Conservation (phyloP, 1,284 basidiomycete genomes). For the Neolentinus lepideus region DNA sequence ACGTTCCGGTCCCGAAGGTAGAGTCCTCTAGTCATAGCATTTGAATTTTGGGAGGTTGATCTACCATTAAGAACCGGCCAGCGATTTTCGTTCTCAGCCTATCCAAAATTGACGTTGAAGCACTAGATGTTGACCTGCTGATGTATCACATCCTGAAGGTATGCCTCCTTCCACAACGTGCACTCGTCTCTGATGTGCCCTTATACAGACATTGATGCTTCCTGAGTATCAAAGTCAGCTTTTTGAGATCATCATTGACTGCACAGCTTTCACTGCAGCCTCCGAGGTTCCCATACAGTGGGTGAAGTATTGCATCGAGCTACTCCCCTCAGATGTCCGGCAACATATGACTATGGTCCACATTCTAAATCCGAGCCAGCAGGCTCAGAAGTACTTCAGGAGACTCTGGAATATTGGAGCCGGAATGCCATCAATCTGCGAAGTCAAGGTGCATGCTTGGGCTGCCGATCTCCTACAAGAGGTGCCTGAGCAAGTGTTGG, state of each 20-base stretch:
- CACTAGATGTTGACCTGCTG: constrained; percentile 80
- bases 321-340: constrained; percentile 67
- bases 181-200: constrained; percentile 1
- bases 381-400: constrained; percentile 68
- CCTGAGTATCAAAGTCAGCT: constrained; percentile 37
- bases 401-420: constrained; percentile 69
- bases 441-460: constrained; percentile 52
- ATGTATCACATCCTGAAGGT: constrained; percentile 82
- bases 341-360: constrained; percentile 51
- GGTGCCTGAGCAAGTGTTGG: constrained; percentile 42
- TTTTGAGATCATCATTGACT: constrained; percentile 79
- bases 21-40: constrained; percentile 9
- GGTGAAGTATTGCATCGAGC: constrained; percentile 74
- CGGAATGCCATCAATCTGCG: constrained; percentile 40
- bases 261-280: constrained; percentile 70
- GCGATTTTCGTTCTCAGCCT: constrained; percentile 58
- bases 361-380: constrained; percentile 75
- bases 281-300: constrained; percentile 80
- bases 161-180: constrained; percentile 10
- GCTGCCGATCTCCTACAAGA: constrained; percentile 49
- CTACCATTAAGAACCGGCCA: constrained; percentile 33
- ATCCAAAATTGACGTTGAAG: constrained; percentile 72
- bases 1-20: constrained; percentile 44
- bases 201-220: constrained; percentile 29
- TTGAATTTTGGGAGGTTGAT: background rate